These are phyloP conservation scores for Adansonia gregorii DNA, from an alignment of 441 rosid species.

Conservation along the genomic window DNA sequence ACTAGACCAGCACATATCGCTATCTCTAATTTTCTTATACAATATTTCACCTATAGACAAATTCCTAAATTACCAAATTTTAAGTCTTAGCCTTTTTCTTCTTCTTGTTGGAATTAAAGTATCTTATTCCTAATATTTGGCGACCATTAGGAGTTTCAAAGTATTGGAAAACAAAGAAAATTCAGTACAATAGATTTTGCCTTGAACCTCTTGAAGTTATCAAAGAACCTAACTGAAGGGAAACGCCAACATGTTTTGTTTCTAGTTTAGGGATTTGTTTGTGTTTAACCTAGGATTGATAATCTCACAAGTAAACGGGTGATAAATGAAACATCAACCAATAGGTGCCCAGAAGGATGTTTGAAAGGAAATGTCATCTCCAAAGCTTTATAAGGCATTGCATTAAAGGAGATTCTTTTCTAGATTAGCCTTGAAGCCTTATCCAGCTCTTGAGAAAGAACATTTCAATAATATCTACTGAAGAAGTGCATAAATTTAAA, in stretches of 20 bases:
- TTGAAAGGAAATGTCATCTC: not conserved
- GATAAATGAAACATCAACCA: conserved; percentile 12
- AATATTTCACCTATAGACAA: not conserved
- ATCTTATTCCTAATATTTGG: not conserved
- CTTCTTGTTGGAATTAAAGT: not conserved
- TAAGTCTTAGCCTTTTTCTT: not conserved
- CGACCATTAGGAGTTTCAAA: not conserved
- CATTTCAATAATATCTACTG: not conserved
- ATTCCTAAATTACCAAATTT: not conserved
- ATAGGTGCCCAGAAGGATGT: conserved; percentile 1
- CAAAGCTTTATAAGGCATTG: not conserved
- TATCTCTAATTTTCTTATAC: not conserved
- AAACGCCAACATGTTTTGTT: not conserved
- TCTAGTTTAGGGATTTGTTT: not conserved
- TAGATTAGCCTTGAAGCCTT: not conserved
- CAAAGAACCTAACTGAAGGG: not conserved
- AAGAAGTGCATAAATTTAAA: conserved; percentile 4
- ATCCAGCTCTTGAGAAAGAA: conserved; percentile 4
- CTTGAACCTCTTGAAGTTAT: not conserved
- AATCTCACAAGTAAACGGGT: conserved; percentile 2
- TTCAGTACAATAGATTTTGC: not conserved
- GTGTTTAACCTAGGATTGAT: conserved; percentile 2
- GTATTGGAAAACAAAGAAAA: not conserved
- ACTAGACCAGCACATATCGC: not conserved
- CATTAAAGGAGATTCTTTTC: not conserved